These are phyloP conservation scores for Trichoderma virens DNA, from an alignment of 495 filamentous ascomycete species.

Conservation along the genomic window DNA sequence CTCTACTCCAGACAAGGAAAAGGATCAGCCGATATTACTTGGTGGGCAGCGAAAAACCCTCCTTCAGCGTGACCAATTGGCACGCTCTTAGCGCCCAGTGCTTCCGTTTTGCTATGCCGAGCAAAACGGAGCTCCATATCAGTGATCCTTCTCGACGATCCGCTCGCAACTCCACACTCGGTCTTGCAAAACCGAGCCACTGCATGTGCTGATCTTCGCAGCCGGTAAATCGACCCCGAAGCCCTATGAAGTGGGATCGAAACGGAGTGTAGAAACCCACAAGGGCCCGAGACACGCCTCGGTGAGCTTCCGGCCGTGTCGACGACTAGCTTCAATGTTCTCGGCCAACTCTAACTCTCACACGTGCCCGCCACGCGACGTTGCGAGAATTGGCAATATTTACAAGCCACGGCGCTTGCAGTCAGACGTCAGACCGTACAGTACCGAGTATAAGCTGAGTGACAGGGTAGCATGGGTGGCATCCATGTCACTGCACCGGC, in stretches of 20 bases:
- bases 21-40: neutral
- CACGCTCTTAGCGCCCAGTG: neutral
- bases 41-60: neutral
- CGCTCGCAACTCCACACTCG: neutral
- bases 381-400: neutral
- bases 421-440: neutral
- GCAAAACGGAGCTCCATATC: neutral
- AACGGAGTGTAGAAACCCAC: neutral
- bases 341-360: neutral
- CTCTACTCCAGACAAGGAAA: conserved; percentile 1
- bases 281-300: neutral
- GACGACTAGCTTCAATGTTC: neutral
- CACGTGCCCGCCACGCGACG: neutral
- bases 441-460: neutral
- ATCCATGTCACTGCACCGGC: too few relatives aligned
- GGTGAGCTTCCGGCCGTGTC: neutral
- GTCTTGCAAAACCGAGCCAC: neutral
- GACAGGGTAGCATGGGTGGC: neutral
- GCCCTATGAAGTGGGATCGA: neutral
- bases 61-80: neutral
- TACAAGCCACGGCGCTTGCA: neutral
- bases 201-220: neutral
- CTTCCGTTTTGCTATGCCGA: neutral
- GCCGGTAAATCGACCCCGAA: neutral
- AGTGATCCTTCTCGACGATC: neutral